Base-by-base conservation (phyloP, 2,329 filamentous ascomycete species). In the Claviceps cyperi region DNA sequence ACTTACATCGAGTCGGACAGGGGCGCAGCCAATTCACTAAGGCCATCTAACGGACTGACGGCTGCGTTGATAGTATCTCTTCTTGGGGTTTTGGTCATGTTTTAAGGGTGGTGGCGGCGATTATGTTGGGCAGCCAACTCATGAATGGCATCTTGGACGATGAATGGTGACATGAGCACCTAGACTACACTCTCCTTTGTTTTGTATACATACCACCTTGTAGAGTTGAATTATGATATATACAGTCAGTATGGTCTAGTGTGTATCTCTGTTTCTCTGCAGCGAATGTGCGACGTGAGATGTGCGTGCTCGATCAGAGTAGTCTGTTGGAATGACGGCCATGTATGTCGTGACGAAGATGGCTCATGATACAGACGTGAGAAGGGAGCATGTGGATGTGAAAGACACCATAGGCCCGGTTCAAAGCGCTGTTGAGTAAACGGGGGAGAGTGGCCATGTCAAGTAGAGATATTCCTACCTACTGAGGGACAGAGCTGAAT, bases 1-100 rank as follows among this genome's bases (percentile, higher is more conserved):
- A 63, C 60, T 39, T 68, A 66, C 59, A 60, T 68, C 53, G 59
- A 61, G 57, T 55, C 57, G 53, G 59, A 62, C 47, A 59, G 53
- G 54, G 53, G 59, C n/a, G 50, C 55, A 41, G 64, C 57, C 13
- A 55, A 54, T 28, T 37, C 47, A 32, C 45, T 57, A 38, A 51
- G 53, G 39, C 54, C 61, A 17, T 51, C 50, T 9, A 32, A 49
- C 19, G 19, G 50, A 40, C 45, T 55, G 43, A 38, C 57, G 41
- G 37, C 52, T 13, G 43, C 43, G 22, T 24, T 53, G 17, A 21
- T 50, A 9, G 40, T 50, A 7, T 51, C 50, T 4, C 13, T 54
- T 5, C 21, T 51, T 8, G 37, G 24, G 17, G 40, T 43, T 4
- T 40, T 44, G 37, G 19, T 50, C 11, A 40, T 50, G 52, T 28